Evolutionary conservation across 2,329 filamentous ascomycete genomes (phyloP).

Genomic region (Penicillium sp.): DNA sequence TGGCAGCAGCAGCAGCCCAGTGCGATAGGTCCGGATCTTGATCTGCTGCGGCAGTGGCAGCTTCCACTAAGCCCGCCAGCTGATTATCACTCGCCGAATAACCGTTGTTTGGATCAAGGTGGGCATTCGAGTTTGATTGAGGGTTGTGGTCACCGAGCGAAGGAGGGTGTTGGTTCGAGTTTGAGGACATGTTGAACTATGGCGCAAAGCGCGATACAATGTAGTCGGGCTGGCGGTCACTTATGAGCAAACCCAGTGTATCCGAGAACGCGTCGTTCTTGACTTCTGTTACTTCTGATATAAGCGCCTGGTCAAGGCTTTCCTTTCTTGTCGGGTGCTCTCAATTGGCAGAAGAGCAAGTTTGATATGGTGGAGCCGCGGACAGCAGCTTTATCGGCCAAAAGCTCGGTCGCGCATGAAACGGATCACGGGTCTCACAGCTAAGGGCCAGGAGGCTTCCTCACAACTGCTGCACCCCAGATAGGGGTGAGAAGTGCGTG

Average conservation of each 20-base stretch:
- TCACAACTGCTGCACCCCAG: constrained; percentile 14
- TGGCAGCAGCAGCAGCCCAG: constrained; percentile 47
- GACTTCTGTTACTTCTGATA: neutral
- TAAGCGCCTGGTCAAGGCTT: neutral
- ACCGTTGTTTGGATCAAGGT: constrained; percentile 33
- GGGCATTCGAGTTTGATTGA: constrained; percentile 25
- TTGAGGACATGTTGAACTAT: constrained; percentile 28
- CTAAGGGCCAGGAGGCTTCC: neutral
- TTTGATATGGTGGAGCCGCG: neutral
- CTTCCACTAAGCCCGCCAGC: constrained; percentile 47
- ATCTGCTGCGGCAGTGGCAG: constrained; percentile 46
- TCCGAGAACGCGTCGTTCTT: neutral
- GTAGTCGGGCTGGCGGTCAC: neutral
- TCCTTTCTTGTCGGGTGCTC: neutral
- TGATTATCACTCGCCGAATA: constrained; percentile 44
- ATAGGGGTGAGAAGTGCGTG: constrained; percentile 14
- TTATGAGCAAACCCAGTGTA: no score
- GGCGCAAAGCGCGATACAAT: neutral
- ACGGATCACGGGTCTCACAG: neutral
- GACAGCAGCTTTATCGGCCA: neutral
- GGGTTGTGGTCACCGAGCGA: constrained; percentile 29
- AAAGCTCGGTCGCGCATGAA: neutral
- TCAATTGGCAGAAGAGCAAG: neutral
- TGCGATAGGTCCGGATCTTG: constrained; percentile 40
- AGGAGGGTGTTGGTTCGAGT: constrained; percentile 31